A percentile compares a stretch with the other conserved stretches of the same genome.
These are phyloP conservation scores for Thraustotheca clavata DNA, from an alignment of 352 stramenopile genomes.

Conservation along the genomic window DNA sequence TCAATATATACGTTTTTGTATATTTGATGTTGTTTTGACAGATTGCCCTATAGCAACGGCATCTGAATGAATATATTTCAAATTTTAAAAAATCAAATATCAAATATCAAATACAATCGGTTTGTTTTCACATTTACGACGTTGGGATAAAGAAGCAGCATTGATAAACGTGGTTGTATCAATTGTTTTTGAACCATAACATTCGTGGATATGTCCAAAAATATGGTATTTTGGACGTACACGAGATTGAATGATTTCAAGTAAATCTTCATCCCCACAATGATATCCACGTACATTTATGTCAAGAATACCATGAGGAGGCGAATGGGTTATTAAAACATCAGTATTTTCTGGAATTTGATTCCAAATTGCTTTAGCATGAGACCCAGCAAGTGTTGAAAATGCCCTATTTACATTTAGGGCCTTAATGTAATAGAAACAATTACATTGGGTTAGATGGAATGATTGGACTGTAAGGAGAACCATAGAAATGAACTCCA, in stretches of 20 bases:
- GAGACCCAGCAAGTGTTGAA: slow-evolving; percentile 53
- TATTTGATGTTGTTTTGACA: no score
- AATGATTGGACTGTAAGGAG: slow-evolving; percentile 65
- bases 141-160: slow-evolving; percentile 64
- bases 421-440: not conserved
- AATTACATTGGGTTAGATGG: slow-evolving; percentile 39
- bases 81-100: not conserved
- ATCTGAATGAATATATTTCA: not conserved
- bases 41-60: not conserved
- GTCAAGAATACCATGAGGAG: slow-evolving; percentile 81
- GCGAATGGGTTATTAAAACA: slow-evolving; percentile 84
- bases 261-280: slow-evolving; percentile 73
- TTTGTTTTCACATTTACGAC: slow-evolving; percentile 43
- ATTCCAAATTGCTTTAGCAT: slow-evolving; percentile 55
- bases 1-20: no score
- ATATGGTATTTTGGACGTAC: slow-evolving; percentile 78
- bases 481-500: slow-evolving; percentile 67
- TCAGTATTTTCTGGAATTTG: slow-evolving; percentile 69
- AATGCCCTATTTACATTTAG: slow-evolving; percentile 33
- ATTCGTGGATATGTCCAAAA: slow-evolving; percentile 91
- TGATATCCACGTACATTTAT: slow-evolving; percentile 43
- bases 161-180: slow-evolving; percentile 85
- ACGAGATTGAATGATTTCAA: slow-evolving; percentile 71
- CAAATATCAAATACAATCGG: slow-evolving; percentile 72
- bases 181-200: slow-evolving; percentile 64